These are phyloP conservation scores for Ophiostoma perfectum DNA, from an alignment of 2,329 filamentous ascomycete species.

Conservation along the genomic window DNA sequence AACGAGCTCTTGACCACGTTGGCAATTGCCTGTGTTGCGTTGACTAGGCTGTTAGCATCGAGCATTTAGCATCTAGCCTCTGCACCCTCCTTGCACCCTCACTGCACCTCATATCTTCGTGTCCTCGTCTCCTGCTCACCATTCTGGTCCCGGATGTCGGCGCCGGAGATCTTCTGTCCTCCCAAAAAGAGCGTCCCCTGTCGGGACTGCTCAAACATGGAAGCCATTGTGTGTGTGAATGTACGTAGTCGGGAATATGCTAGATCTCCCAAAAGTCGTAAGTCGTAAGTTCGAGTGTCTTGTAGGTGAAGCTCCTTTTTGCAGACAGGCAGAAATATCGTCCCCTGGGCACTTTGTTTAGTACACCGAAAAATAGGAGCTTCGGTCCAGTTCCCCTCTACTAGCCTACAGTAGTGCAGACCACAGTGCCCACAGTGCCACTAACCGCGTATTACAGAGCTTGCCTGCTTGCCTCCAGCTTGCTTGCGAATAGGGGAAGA, in stretches of 20 bases:
- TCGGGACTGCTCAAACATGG: conserved; percentile 91
- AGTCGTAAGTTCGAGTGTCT: not conserved
- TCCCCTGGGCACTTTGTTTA: not conserved
- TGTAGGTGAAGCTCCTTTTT: conserved; percentile 18
- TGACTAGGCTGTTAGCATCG: conserved; percentile 52
- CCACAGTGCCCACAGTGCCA: not conserved
- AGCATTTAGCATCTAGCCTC: not conserved
- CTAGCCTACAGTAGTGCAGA: not conserved
- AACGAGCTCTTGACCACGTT: conserved; percentile 99
- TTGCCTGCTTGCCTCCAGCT: not conserved
- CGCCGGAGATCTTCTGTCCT: conserved; percentile 92
- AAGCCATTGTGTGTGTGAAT: conserved; percentile 59
- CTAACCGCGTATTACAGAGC: conserved; percentile 6
- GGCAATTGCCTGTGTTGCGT: conserved; percentile 92
- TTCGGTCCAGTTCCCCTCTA: not conserved
- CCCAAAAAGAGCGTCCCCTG: conserved; percentile 96
- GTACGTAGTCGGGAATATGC: not conserved
- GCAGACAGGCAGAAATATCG: conserved; percentile 22
- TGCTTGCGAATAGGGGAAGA: conserved; percentile 16
- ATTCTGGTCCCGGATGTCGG: conserved; percentile 96
- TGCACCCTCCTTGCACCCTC: conserved; percentile 20
- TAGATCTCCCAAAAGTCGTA: not conserved
- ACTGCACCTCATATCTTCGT: not conserved
- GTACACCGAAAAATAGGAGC: conserved; percentile 11
- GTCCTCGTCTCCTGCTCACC: conserved; percentile 43